Evolutionary conservation across 805 yeast genomes (phyloP).

Genomic region (Saturnispora quitensis): DNA sequence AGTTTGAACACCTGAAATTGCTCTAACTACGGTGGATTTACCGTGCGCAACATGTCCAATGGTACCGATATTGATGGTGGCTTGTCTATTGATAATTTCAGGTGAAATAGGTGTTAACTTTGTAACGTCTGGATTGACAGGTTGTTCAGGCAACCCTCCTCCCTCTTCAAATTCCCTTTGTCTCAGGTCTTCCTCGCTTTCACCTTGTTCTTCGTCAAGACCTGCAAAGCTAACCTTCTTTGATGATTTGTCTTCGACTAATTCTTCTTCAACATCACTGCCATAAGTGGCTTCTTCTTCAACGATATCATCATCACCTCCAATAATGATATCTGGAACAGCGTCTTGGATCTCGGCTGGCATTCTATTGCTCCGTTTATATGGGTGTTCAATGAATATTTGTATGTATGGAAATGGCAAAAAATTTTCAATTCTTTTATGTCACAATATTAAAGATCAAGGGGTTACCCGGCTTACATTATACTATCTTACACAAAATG

Average conservation of each 20-base stretch:
- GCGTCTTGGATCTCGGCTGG: slow-evolving; percentile 77
- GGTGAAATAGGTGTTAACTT: slow-evolving; percentile 80
- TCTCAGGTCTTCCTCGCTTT: slow-evolving; percentile 63
- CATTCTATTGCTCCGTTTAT: slow-evolving; percentile 30
- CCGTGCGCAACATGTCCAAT: slow-evolving; percentile 99
- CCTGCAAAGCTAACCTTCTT: slow-evolving; percentile 81
- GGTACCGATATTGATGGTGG: slow-evolving; percentile 97
- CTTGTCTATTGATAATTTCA: slow-evolving; percentile 97
- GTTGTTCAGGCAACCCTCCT: slow-evolving; percentile 97
- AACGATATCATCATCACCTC: slow-evolving; percentile 31
- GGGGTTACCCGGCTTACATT: slow-evolving; percentile 5
- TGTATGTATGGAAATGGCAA: neutral
- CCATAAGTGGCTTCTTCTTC: slow-evolving; percentile 28
- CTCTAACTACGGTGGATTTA: slow-evolving; percentile 95
- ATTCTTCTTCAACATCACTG: slow-evolving; percentile 32
- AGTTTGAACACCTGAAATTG: slow-evolving; percentile 97
- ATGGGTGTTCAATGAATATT: neutral
- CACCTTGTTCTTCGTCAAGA: slow-evolving; percentile 50
- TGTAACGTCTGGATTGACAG: slow-evolving; percentile 77
- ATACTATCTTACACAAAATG: neutral
- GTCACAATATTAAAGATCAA: neutral
- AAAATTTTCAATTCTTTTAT: slow-evolving; percentile 1
- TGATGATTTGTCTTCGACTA: slow-evolving; percentile 35
- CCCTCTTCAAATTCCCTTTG: slow-evolving; percentile 90
- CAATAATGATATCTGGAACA: slow-evolving; percentile 76